Evolutionary conservation across 371 early-diverging fungal species (phyloP).

Genomic region (Mucor irregularis): DNA sequence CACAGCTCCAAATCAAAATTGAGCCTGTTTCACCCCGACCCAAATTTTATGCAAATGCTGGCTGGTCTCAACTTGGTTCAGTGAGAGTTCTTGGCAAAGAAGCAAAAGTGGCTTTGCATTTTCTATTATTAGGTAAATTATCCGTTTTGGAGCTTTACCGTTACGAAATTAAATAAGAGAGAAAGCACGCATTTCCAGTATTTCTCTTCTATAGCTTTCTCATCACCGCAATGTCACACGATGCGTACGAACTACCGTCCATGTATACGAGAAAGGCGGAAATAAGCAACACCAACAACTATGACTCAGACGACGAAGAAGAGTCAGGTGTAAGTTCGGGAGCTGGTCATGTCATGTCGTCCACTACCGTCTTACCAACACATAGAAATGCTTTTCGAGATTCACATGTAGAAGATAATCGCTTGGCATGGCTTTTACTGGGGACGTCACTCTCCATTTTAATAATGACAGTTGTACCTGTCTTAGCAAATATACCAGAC

Average conservation of each 20-base stretch:
- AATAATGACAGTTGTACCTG: conserved; percentile 43
- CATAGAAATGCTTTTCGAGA: conserved; percentile 3
- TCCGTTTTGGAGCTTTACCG: no score
- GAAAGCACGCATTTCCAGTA: no score
- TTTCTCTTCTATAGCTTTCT: neutral
- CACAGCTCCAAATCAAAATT: no score
- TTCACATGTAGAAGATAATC: conserved; percentile 22
- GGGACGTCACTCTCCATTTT: conserved; percentile 33
- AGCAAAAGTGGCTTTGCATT: no score
- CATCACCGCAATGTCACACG: conserved; percentile 16
- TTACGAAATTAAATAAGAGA: no score
- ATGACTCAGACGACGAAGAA: conserved; percentile 22
- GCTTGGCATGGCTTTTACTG: conserved; percentile 37
- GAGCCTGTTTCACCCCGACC: no score
- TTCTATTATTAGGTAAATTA: no score
- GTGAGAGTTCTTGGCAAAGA: no score
- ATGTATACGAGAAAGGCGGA: conserved; percentile 22
- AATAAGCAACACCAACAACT: neutral
- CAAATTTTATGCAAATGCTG: no score
- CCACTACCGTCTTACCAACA: neutral
- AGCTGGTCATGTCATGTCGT: neutral
- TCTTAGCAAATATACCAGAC: conserved; percentile 29
- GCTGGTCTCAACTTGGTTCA: no score
- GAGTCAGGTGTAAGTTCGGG: conserved; percentile 3
- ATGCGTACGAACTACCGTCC: conserved; percentile 34